Evolutionary conservation across 2,329 filamentous ascomycete species (phyloP).

Genomic region (Ophiostoma montium): DNA sequence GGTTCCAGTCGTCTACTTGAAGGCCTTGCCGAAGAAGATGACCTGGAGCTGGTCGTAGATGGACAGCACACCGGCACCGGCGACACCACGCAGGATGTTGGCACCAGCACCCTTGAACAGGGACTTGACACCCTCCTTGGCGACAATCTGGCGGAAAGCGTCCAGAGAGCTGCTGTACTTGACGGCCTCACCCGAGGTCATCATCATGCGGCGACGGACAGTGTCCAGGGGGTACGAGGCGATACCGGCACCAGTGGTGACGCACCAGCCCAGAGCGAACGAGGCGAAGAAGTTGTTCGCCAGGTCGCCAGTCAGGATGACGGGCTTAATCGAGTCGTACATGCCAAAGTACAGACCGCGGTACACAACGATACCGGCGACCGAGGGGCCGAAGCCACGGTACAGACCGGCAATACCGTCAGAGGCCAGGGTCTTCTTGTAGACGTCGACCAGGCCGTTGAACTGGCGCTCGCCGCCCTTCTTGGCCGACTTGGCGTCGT

Average conservation of each 20-base stretch:
- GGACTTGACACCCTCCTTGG: conserved; percentile 94
- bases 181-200: conserved; percentile 94
- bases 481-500: conserved; percentile 99
- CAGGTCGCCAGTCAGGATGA: conserved; percentile 80
- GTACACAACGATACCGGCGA: conserved; percentile 99
- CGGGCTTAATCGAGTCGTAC: conserved; percentile 99
- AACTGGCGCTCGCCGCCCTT: conserved; percentile 96
- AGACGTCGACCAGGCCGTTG: conserved; percentile 98
- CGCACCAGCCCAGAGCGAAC: conserved; percentile 94
- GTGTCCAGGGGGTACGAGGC: conserved; percentile 99
- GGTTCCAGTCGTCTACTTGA: conserved; percentile 47
- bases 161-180: conserved; percentile 98
- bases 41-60: conserved; percentile 99
- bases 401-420: conserved; percentile 99
- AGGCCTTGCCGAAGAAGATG: conserved; percentile 99
- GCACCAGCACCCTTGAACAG: conserved; percentile 99
- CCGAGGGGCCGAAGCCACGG: conserved; percentile 99
- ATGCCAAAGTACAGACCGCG: conserved; percentile 99
- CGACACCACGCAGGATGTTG: conserved; percentile 99
- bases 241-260: conserved; percentile 99
- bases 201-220: conserved; percentile 99
- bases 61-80: conserved; percentile 99
- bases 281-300: conserved; percentile 99
- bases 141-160: conserved; percentile 90
- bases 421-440: conserved; percentile 98